Evolutionary conservation across 2,329 filamentous ascomycete species (phyloP), one percentile per base, ranked within the genome.

Genomic region (Aspergillus ochraceus): DNA sequence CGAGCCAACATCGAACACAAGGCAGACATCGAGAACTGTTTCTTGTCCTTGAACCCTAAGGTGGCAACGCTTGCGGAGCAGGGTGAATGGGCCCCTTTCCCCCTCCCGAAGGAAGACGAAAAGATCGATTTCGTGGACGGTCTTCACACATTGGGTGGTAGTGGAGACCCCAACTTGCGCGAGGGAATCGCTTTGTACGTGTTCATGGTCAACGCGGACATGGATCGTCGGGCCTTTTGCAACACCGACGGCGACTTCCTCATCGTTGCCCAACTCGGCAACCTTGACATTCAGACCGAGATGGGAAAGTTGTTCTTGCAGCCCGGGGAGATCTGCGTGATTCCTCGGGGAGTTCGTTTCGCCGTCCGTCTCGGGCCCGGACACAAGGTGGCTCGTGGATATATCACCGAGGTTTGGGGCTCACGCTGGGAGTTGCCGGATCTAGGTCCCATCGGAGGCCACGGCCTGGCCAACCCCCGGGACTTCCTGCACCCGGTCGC

Each of bases 231-330:
- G 56, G 84, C 83, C 1, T 86, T 86, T 68, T 85, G 84, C 66
- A 84, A 82, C 49, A 84, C 85, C 1, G 88, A 90, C 60, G 88
- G 88, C 17, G 88, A 90, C 42, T 74, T 88, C 61, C 76, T 90
- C 55, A 86, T 90, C 52, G 80, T 90, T 2, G 86, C 84, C 0
- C 88, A 90, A 60, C 82, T 87, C 63, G 88, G 88, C 14, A 78
- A 83, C 0, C 78, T 90, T 2, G 84, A 90, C 64, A 86, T 90
- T 49, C 86, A 88, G 68, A 90, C 88, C 3, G 88, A 90, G 68
- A 81, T 90, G 17, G 88, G 88, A 4, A 81, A 80, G 26, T 71
- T 90, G 0, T 81, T 87, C 54, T 86, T 90, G 5, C 84, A 87
- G 4, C 88, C 87, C 0, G 87, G 87, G 17, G 88, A 90, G 70